Evolutionary conservation across 768 basidiomycete genomes (phyloP), one percentile per base, ranked within the genome.

Genomic region (Tylopilus intermedius): DNA sequence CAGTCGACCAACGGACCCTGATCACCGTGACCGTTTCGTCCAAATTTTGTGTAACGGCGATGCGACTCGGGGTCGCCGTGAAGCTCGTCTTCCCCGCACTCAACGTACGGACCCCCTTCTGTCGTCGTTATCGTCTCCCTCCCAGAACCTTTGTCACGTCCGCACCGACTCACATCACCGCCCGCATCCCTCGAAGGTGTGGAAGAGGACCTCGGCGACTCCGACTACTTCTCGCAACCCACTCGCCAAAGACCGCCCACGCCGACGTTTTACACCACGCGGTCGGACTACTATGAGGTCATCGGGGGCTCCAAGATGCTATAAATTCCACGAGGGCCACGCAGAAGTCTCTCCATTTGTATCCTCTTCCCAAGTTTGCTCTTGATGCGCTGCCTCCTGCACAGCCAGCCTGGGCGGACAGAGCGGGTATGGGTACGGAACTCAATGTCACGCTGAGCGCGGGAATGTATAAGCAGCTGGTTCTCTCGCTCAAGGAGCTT

Each of bases 211-310:
- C 41, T 59, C 50, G 9, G 49, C 10, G 49, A 63, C 42, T 24
- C 50, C 39, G 44, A 42, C 15, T 37, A 26, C 35, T 37, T 50
- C 2, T 9, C 56, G 24, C 56, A 53, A n/a, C 59, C 29, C 33
- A 11, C 27, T 7, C 60, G 49, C 11, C 62, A 59, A 13, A 62
- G 60, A 51, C 90, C 90, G 0, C 69, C 76, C 18, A 87, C 90
- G 8, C 81, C 90, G 21, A 82, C 80, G 45, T 94, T 93, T 72
- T 96, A 90, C 74, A 91, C 93, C 15, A 86, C 84, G 14, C 83
- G 86, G 32, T 74, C 88, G 1, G 72, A 74, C 22, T 94, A 84
- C 73, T 84, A 84, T 67, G 88, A 94, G 68, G 79, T 83, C 51
- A 69, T 94, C 40, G 71, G 74, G 41, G 72, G 78, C 40, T 95